Percentiles rank a stretch among this genome's conserved stretches.
Conservation (phyloP, 805 yeast genomes). For the Ogataea degrootiae region DNA sequence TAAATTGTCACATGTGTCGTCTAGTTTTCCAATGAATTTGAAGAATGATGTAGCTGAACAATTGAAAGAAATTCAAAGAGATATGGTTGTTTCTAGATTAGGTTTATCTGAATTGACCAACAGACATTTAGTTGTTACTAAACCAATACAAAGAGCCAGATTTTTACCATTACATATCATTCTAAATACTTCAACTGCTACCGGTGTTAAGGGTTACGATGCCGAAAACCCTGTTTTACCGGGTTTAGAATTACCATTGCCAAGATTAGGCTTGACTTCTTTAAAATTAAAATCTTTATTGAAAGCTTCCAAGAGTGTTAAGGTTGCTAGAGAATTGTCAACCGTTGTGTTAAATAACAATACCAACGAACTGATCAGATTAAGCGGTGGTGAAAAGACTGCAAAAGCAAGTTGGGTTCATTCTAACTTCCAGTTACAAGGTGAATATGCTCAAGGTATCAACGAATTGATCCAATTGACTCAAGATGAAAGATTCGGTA, state of each 20-base stretch:
- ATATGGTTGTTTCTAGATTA: slow-evolving; percentile 57
- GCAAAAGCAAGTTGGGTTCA: slow-evolving; percentile 85
- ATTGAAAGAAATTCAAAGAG: slow-evolving; percentile 43
- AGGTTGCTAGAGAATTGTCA: slow-evolving; percentile 72
- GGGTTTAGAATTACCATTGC: slow-evolving; percentile 72
- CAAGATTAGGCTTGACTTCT: slow-evolving; percentile 67
- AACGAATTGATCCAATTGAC: slow-evolving; percentile 52
- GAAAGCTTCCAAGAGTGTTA: slow-evolving; percentile 47
- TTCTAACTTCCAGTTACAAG: slow-evolving; percentile 61
- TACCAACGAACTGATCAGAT: slow-evolving; percentile 57
- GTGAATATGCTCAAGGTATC: slow-evolving; percentile 41
- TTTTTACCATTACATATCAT: slow-evolving; percentile 68
- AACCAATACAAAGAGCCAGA: slow-evolving; percentile 67
- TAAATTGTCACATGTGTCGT: slow-evolving; percentile 70
- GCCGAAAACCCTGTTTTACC: slow-evolving; percentile 60
- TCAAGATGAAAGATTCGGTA: slow-evolving; percentile 67
- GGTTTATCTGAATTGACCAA: slow-evolving; percentile 79
- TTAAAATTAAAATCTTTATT: slow-evolving; percentile 60
- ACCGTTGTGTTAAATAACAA: slow-evolving; percentile 60
- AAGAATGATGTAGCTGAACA: slow-evolving; percentile 35
- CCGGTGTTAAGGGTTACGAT: slow-evolving; percentile 64
- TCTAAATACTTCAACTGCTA: slow-evolving; percentile 58
- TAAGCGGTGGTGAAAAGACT: slow-evolving; percentile 73
- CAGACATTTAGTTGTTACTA: slow-evolving; percentile 70
- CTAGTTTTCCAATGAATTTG: slow-evolving; percentile 53